These are phyloP conservation scores for Triticum urartu DNA, from an alignment of 176 grass and related monocot species.

Conservation along the genomic window DNA sequence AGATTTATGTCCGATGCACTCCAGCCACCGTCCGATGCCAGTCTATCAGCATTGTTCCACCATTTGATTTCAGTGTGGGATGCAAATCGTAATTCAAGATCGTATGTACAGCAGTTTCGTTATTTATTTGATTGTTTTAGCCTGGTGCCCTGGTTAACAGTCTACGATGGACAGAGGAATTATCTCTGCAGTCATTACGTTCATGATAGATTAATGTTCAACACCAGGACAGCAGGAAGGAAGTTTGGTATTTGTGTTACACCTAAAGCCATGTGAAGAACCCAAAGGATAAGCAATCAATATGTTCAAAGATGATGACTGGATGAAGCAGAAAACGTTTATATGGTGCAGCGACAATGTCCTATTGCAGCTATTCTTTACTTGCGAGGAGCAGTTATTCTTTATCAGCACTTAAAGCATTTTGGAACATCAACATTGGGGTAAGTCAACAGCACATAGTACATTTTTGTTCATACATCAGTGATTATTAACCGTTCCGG, in stretches of 20 bases:
- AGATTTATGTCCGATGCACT: too few species aligned
- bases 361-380: background rate
- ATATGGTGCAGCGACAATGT: background rate
- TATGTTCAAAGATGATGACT: background rate
- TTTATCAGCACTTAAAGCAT: background rate
- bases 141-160: background rate
- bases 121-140: background rate
- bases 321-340: conserved; percentile 13
- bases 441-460: background rate
- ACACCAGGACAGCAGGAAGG: background rate
- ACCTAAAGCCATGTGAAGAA: background rate
- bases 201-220: background rate
- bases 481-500: background rate
- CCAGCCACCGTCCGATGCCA: too few species aligned
- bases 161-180: background rate
- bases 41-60: too few species aligned
- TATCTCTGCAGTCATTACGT: too few species aligned
- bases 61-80: too few species aligned
- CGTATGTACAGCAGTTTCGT: background rate
- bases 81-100: too few species aligned
- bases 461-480: background rate
- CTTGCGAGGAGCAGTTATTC: background rate
- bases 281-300: background rate
- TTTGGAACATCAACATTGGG: background rate
- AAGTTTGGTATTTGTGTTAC: background rate